These are phyloP conservation scores for Coemansia sp. DNA, from an alignment of 192 early-diverging fungal species.

Conservation along the genomic window DNA sequence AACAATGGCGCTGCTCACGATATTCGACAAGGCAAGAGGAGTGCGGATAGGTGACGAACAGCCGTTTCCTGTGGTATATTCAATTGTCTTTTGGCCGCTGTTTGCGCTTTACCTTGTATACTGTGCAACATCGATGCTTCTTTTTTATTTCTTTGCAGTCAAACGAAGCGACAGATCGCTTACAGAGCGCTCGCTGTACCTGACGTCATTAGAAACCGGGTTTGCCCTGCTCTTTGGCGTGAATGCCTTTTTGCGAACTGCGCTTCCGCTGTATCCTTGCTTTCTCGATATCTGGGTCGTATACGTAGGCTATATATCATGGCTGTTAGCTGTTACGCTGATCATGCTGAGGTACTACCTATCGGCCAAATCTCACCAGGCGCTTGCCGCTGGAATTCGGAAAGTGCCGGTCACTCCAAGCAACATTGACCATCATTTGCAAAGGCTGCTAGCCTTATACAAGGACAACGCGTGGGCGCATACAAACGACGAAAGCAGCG, in stretches of 20 bases:
- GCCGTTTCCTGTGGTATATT: slow-evolving; percentile 3
- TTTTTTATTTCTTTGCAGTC: slow-evolving; percentile 14
- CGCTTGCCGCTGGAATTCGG: slow-evolving; percentile 6
- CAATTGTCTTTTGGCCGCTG: slow-evolving; percentile 19
- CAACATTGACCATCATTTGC: slow-evolving; percentile 10
- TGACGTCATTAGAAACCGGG: slow-evolving; percentile 13
- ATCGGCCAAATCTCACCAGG: slow-evolving; percentile 6
- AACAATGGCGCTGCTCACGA: background rate
- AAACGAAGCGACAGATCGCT: slow-evolving; percentile 13
- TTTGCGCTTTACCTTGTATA: slow-evolving; percentile 16
- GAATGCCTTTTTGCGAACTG: slow-evolving; percentile 15
- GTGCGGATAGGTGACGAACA: background rate
- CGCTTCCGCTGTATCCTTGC: slow-evolving; percentile 16
- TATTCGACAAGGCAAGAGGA: background rate
- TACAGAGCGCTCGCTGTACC: slow-evolving; percentile 20
- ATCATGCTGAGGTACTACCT: slow-evolving; percentile 25
- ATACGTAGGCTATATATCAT: slow-evolving; percentile 9
- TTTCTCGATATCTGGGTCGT: slow-evolving; percentile 30
- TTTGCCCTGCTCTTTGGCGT: slow-evolving; percentile 17
- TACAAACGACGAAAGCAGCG: background rate
- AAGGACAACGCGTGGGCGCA: background rate
- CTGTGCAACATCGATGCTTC: slow-evolving; percentile 3
- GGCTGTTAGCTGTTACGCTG: slow-evolving; percentile 9
- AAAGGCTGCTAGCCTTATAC: background rate
- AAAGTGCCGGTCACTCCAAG: slow-evolving; percentile 10